A percentile compares a stretch with the other conserved stretches of the same genome.
Evolutionary conservation across 2,329 filamentous ascomycete species (phyloP).

Genomic region (Mariannaea sp.): DNA sequence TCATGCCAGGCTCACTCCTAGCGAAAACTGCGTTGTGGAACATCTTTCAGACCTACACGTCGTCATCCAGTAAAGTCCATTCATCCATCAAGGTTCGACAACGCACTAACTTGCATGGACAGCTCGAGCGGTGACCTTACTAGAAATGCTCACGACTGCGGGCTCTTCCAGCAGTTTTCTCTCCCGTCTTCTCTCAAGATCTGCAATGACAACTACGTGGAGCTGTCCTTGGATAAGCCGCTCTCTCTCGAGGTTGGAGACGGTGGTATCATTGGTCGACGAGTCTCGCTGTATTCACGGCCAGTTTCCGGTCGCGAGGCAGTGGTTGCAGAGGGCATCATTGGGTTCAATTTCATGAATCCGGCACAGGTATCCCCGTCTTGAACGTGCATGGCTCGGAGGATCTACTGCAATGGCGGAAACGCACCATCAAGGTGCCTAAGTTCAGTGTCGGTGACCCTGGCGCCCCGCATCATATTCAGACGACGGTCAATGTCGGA

Average conservation of each 20-base stretch:
- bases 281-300: conserved; percentile 48
- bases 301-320: conserved; percentile 30
- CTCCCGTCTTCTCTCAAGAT: conserved; percentile 31
- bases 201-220: conserved; percentile 33
- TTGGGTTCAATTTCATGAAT: conserved; percentile 51
- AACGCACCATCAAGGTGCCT: conserved; percentile 27
- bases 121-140: conserved; percentile 52
- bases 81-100: neutral
- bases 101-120: conserved; percentile 10
- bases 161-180: conserved; percentile 47
- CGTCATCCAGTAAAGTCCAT: conserved; percentile 52
- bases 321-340: conserved; percentile 54
- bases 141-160: conserved; percentile 47
- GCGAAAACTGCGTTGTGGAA: conserved; percentile 23
- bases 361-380: conserved; percentile 15
- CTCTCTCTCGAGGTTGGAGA: conserved; percentile 51
- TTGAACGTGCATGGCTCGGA: neutral
- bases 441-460: too few relatives aligned
- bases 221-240: conserved; percentile 44
- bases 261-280: conserved; percentile 54
- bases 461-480: too few relatives aligned
- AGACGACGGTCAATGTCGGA: too few relatives aligned
- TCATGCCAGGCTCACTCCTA: conserved; percentile 48
- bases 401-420: neutral
- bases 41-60: conserved; percentile 40